A percentile compares a stretch with the other conserved stretches of the same genome.
These are phyloP conservation scores for Chaetomiaceae sp. DNA, from an alignment of 2,329 filamentous ascomycete species.

Conservation along the genomic window DNA sequence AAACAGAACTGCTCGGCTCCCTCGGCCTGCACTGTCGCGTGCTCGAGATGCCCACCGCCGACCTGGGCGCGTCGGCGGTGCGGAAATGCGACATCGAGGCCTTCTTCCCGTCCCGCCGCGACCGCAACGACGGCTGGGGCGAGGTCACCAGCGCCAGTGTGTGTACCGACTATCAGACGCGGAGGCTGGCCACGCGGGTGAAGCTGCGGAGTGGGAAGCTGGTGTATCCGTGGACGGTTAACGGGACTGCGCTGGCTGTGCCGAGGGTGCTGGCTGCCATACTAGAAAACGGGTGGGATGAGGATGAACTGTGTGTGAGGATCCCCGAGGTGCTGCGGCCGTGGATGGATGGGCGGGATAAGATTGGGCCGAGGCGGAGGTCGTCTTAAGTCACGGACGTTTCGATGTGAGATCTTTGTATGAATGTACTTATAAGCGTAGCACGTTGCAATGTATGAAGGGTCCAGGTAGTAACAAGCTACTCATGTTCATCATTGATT, in stretches of 20 bases:
- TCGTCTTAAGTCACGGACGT: too few relatives aligned
- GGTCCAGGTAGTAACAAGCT: background rate
- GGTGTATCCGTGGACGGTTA: slow-evolving; percentile 81
- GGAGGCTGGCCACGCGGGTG: slow-evolving; percentile 73
- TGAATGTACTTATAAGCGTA: background rate
- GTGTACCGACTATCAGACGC: slow-evolving; percentile 91
- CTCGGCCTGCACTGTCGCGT: slow-evolving; percentile 82
- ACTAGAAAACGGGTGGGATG: slow-evolving; percentile 86
- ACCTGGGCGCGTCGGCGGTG: slow-evolving; percentile 82
- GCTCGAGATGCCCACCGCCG: slow-evolving; percentile 84
- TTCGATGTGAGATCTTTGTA: background rate
- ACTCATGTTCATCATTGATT: slow-evolving; percentile 3
- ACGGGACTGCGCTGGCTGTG: slow-evolving; percentile 89
- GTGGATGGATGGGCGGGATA: slow-evolving; percentile 76
- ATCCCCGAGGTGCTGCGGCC: slow-evolving; percentile 75
- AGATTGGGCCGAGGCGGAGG: slow-evolving; percentile 46
- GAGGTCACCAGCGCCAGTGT: slow-evolving; percentile 88
- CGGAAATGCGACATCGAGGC: slow-evolving; percentile 93
- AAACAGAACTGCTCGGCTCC: slow-evolving; percentile 73
- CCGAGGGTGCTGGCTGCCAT: slow-evolving; percentile 85
- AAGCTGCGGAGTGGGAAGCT: slow-evolving; percentile 53
- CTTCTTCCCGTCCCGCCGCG: slow-evolving; percentile 76
- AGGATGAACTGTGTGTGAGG: slow-evolving; percentile 58
- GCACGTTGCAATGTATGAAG: background rate
- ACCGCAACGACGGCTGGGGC: slow-evolving; percentile 72